A percentile compares a stretch with the other conserved stretches of the same genome.
Conservation (phyloP, 163 green algal genomes). For the Volvox carteri region DNA sequence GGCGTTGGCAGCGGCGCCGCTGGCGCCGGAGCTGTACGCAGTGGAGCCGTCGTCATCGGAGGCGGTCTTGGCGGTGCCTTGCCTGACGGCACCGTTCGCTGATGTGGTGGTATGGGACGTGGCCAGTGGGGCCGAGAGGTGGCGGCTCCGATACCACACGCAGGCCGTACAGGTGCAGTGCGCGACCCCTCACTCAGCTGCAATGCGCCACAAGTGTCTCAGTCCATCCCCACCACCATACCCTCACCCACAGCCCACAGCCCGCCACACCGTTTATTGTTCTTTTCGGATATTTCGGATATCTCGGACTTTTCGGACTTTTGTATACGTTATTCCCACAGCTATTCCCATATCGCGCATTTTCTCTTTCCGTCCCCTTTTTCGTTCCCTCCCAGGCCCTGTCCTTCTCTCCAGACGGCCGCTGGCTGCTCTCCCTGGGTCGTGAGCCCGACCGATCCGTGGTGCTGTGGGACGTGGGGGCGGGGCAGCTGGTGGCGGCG, state of each 20-base stretch:
- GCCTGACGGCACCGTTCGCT: constrained; percentile 37
- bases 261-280: too few relatives aligned
- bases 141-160: constrained; percentile 65
- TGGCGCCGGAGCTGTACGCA: constrained; percentile 29
- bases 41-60: background rate
- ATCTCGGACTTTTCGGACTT: too few relatives aligned
- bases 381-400: constrained; percentile 55
- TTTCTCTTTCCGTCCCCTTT: too few relatives aligned
- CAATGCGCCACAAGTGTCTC: too few relatives aligned
- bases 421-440: constrained; percentile 69
- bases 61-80: background rate
- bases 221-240: too few relatives aligned
- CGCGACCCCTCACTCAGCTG: too few relatives aligned
- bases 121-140: constrained; percentile 27
- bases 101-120: constrained; percentile 67
- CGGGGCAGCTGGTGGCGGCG: constrained; percentile 41
- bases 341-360: too few relatives aligned
- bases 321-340: too few relatives aligned
- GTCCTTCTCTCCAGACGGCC: constrained; percentile 67
- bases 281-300: too few relatives aligned
- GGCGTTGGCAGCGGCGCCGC: constrained; percentile 48
- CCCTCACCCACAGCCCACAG: too few relatives aligned
- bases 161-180: constrained; percentile 57
- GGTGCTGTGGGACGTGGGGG: constrained; percentile 75
- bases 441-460: constrained; percentile 61